Conservation (phyloP, 1,284 basidiomycete genomes). For the Trametes hirsuta region DNA sequence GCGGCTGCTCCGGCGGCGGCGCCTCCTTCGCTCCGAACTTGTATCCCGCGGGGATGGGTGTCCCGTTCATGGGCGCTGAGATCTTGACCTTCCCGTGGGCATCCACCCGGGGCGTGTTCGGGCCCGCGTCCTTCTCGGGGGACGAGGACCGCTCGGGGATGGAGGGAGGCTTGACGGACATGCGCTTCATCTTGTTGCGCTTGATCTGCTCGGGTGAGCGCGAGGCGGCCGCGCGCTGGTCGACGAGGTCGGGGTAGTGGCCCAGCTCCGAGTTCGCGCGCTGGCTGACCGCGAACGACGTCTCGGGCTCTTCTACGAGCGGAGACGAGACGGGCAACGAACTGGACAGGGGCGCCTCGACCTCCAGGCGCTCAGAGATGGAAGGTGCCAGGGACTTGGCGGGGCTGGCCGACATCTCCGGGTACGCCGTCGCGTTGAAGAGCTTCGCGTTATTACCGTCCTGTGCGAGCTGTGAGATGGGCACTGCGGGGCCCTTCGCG, state of each 20-base stretch:
- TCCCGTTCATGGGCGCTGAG: conserved; percentile 86
- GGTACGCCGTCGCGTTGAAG: conserved; percentile 48
- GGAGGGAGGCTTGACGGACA: conserved; percentile 58
- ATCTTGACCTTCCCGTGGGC: conserved; percentile 74
- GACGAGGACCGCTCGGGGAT: conserved; percentile 60
- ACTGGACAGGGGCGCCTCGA: conserved; percentile 60
- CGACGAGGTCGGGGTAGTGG: conserved; percentile 69
- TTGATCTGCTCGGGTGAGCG: conserved; percentile 60
- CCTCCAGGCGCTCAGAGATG: conserved; percentile 44
- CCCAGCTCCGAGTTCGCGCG: conserved; percentile 80
- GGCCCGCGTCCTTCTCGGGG: conserved; percentile 53
- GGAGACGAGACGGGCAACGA: conserved; percentile 54
- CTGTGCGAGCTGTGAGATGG: conserved; percentile 58
- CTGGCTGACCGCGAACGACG: conserved; percentile 43
- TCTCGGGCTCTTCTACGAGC: conserved; percentile 44
- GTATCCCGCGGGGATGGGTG: conserved; percentile 85
- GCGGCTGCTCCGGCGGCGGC: conserved; percentile 41
- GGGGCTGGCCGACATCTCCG: conserved; percentile 47
- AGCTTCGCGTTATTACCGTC: conserved; percentile 65
- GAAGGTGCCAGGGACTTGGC: conserved; percentile 52
- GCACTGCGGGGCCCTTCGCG: conserved; percentile 57
- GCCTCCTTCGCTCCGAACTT: conserved; percentile 81
- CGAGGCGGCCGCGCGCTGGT: conserved; percentile 37
- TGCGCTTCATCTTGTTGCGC: conserved; percentile 49
- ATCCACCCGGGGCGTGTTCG: conserved; percentile 38